Conservation (phyloP, 2,329 filamentous ascomycete species). For the Pseudomassariella vexata region DNA sequence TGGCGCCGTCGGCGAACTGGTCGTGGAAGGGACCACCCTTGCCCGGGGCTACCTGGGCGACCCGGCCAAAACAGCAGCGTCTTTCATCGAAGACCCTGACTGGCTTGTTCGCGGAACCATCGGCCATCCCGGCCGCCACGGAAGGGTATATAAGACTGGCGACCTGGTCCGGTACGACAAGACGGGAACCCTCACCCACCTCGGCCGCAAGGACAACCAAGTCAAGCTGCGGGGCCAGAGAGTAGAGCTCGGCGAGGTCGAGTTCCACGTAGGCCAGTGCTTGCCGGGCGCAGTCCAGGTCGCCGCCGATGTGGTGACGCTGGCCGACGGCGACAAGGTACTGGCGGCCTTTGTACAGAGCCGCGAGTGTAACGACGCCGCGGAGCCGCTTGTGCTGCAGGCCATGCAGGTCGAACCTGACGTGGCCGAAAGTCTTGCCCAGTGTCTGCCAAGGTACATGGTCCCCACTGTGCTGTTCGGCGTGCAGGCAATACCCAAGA, state of each 20-base stretch:
- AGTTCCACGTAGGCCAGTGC: background rate
- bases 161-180: slow-evolving; percentile 29
- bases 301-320: background rate
- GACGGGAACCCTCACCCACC: slow-evolving; percentile 21
- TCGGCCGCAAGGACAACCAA: slow-evolving; percentile 5
- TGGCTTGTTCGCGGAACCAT: slow-evolving; percentile 19
- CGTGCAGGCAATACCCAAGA: background rate
- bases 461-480: slow-evolving; percentile 1
- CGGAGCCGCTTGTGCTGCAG: too few relatives aligned
- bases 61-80: slow-evolving; percentile 30
- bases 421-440: too few relatives aligned
- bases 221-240: slow-evolving; percentile 5
- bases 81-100: slow-evolving; percentile 32
- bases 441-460: slow-evolving; percentile 3
- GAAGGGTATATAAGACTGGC: slow-evolving; percentile 31
- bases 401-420: too few relatives aligned
- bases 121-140: slow-evolving; percentile 12
- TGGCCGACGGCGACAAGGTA: background rate
- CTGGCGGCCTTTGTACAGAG: too few relatives aligned
- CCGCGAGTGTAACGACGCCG: too few relatives aligned
- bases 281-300: background rate
- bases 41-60: slow-evolving; percentile 39
- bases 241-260: slow-evolving; percentile 4
- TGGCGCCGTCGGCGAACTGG: slow-evolving; percentile 13
- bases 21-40: slow-evolving; percentile 29